Evolutionary conservation across 139 green algal genomes (phyloP), one percentile per base, ranked within the genome.

Genomic region (Nannochloris sp.): DNA sequence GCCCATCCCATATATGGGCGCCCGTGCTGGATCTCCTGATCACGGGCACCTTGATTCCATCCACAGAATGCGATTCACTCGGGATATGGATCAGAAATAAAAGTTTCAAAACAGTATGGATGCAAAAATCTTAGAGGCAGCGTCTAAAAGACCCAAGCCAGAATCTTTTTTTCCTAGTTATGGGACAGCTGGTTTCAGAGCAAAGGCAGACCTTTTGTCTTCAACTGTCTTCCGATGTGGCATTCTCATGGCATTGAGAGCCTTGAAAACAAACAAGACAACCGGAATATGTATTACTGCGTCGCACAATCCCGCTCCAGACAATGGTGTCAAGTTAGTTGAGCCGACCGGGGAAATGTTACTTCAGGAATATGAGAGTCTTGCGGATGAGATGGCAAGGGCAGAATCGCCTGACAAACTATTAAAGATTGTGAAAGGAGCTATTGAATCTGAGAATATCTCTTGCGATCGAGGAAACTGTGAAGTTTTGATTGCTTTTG

Each of bases 241-340:
- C 18, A 61, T 93, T 25, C 61, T 98, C 16, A 86, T 89, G 59
- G 92, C 85, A 0, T 61, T 83, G 4, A 74, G 90, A 0, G 66
- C 83, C 1, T 50, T 77, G 18, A 70, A 58, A 44, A 67, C 40
- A n/a, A 67, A 29, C 8, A 37, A 59, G 18, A 63, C 66, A 19
- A 88, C 81, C 18, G 93, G 93, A 15, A 57, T 99, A n/a, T 87
- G 96, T 77, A 82, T 99, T 50, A 99, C 93, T 4, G 93, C 93
- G 23, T 95, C 85, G 2, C 92, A 98, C 78, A 98, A 98, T 71
- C 89, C 90, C 3, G 85, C 75, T 11, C 46, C 61, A 3, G 92
- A 98, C 81, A 98, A 98, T 64, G 92, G 92, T 24, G 85, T 97
- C 23, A 98, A 98, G 70, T 76, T 99, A 44, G 79, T 95, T 4